These are phyloP conservation scores for Strombidium stylifer DNA, from an alignment of 73 alveolate genomes.

Conservation along the genomic window DNA sequence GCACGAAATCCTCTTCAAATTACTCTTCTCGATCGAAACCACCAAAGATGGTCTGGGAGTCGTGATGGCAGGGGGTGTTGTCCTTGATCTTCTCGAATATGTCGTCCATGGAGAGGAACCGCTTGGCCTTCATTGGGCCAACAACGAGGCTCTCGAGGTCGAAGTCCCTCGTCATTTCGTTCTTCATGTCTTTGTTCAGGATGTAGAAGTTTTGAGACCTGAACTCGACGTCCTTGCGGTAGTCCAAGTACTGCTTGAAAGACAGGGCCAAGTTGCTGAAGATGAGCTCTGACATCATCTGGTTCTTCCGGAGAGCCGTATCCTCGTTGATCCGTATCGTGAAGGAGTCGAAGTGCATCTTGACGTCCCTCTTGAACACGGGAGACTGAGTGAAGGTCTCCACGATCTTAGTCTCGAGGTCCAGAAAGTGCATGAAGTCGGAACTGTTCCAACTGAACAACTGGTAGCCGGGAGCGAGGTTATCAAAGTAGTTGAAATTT, in stretches of 20 bases:
- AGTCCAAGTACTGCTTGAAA: slow-evolving; percentile 28
- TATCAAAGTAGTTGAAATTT: slow-evolving; percentile 45
- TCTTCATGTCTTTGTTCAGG: slow-evolving; percentile 20
- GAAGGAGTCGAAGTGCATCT: too few relatives aligned
- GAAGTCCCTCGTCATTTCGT: too few relatives aligned
- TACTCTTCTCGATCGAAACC: too few relatives aligned
- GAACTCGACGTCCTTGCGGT: slow-evolving; percentile 10
- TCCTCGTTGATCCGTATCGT: too few relatives aligned
- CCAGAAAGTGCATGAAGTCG: too few relatives aligned
- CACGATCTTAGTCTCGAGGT: too few relatives aligned
- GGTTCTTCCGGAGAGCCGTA: too few relatives aligned
- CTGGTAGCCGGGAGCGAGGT: slow-evolving; percentile 8
- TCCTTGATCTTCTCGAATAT: slow-evolving; percentile 30
- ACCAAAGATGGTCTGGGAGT: too few relatives aligned
- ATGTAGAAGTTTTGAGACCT: slow-evolving; percentile 25
- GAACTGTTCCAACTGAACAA: slow-evolving; percentile 4
- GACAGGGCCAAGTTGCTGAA: slow-evolving; percentile 5
- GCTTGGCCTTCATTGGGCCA: slow-evolving; percentile 44
- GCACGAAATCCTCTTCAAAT: slow-evolving; percentile 8
- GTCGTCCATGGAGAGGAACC: slow-evolving; percentile 26
- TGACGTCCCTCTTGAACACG: too few relatives aligned
- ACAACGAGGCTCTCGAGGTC: slow-evolving; percentile 24
- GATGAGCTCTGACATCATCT: slow-evolving; percentile 27
- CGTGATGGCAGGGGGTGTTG: neutral
- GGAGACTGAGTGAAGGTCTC: too few relatives aligned